Base-by-base conservation (phyloP, 805 yeast genomes). In the Lachancea sp. region DNA sequence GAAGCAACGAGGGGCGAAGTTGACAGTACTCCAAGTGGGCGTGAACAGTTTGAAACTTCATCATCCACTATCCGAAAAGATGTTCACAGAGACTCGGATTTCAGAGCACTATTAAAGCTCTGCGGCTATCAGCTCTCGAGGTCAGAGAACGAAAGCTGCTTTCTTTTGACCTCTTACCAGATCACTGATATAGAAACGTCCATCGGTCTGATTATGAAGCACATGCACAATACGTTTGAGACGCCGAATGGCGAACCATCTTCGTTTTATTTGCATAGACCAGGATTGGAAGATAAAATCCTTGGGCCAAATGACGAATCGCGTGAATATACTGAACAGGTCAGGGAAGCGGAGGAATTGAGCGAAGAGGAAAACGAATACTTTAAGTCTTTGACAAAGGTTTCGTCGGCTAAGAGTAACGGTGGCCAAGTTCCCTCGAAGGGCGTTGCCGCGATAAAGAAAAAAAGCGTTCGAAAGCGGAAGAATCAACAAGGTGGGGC, bases 171-270 rank as follows among this genome's bases (percentile, higher is more conserved):
- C 1, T 36, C 32, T 18, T 32, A 33, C 1, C 54, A 52, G 7
- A 46, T 53, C 17, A 12, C 47, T 2, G 42, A 41, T 4, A 29
- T 63, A 3, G 46, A 52, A 16, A 40, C 35, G 5, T 45, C 51
- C 6, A 29, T 52, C 3, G 49, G 45, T 1, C 27, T 49, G 7
- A 41, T 63, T 11, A 41, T 43, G n/a, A 58, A 55, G 33, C 52
- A 62, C 42, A 31, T 50, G 25, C 26, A 51, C 0, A 55, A 54
- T 4, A 55, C 66, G 10, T 63, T 62, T 18, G 57, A 56, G 18
- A 44, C 47, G 12, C 43, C 47, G 7, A 44, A 39, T n/a, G 42
- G 42, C 5, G 39, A 32, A 18, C 43, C 47, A 12, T 39, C 47
- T 17, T 39, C 40, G 12, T 27, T 25, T 11, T 44, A 44, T 29